Evolutionary conservation across 2,329 filamentous ascomycete species (phyloP).

Genomic region (Sporothrix globosa): DNA sequence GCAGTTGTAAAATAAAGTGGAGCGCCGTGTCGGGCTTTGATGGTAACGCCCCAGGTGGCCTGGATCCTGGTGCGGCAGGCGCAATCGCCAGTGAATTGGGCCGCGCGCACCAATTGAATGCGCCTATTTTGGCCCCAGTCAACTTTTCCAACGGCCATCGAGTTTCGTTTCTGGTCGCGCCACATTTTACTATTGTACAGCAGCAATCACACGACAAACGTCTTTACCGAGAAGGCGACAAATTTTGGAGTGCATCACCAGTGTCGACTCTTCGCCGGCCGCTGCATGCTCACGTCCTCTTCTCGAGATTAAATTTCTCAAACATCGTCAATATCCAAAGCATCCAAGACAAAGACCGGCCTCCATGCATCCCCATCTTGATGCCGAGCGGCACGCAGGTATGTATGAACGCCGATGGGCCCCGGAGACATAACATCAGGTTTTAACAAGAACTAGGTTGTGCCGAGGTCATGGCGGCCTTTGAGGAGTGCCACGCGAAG

Average conservation of each 20-base stretch:
- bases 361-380: constrained; percentile 94
- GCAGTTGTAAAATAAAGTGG: constrained; percentile 14
- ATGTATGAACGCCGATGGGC: background rate
- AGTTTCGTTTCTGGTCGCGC: constrained; percentile 8
- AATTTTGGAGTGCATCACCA: background rate
- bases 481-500: constrained; percentile 91
- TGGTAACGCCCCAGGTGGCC: background rate
- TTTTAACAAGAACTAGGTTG: constrained; percentile 64
- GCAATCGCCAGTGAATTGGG: constrained; percentile 1
- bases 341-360: background rate
- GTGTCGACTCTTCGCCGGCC: no score
- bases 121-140: constrained; percentile 4
- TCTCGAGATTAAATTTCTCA: background rate
- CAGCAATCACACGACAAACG: background rate
- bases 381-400: constrained; percentile 91
- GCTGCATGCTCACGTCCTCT: background rate
- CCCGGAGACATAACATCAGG: background rate
- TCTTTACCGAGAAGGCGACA: background rate
- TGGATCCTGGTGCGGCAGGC: background rate
- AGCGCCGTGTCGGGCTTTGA: constrained; percentile 19
- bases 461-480: constrained; percentile 88
- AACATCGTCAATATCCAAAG: no score
- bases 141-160: background rate
- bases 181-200: background rate
- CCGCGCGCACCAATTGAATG: constrained; percentile 20